Conservation (phyloP, 2,329 filamentous ascomycete genomes). For the Curvularia verruculosa region DNA sequence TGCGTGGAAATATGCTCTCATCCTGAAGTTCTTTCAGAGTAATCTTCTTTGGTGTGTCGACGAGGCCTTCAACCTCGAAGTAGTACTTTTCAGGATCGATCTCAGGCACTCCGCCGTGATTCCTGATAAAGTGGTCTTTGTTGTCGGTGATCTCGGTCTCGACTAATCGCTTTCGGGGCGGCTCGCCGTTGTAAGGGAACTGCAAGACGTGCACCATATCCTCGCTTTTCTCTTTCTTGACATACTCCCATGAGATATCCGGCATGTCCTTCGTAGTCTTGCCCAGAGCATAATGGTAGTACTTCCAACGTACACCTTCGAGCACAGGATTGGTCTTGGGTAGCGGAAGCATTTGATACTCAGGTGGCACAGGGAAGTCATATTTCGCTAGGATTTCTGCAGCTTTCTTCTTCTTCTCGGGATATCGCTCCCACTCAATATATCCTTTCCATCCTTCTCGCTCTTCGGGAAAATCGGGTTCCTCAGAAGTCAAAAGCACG, state of each 20-base stretch:
- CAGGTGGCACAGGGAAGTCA: conserved; percentile 56
- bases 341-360: conserved; percentile 52
- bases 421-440: conserved; percentile 60
- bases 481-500: conserved; percentile 30
- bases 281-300: conserved; percentile 55
- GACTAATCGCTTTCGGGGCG: conserved; percentile 59
- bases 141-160: conserved; percentile 67
- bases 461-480: conserved; percentile 52
- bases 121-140: conserved; percentile 69
- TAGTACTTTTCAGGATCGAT: conserved; percentile 64
- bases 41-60: conserved; percentile 63
- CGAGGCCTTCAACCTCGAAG: conserved; percentile 65
- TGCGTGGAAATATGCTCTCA: conserved; percentile 64
- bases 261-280: conserved; percentile 53
- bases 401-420: conserved; percentile 68
- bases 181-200: conserved; percentile 57
- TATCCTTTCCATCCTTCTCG: conserved; percentile 60
- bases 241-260: conserved; percentile 60
- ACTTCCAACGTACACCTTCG: conserved; percentile 55
- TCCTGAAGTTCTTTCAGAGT: conserved; percentile 66
- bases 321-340: conserved; percentile 54
- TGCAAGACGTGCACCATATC: conserved; percentile 57
- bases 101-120: conserved; percentile 73
- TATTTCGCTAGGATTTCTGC: conserved; percentile 61
- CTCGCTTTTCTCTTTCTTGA: conserved; percentile 52